Evolutionary conservation across 306 rosid species (phyloP).

Genomic region (Cucumis sativus): DNA sequence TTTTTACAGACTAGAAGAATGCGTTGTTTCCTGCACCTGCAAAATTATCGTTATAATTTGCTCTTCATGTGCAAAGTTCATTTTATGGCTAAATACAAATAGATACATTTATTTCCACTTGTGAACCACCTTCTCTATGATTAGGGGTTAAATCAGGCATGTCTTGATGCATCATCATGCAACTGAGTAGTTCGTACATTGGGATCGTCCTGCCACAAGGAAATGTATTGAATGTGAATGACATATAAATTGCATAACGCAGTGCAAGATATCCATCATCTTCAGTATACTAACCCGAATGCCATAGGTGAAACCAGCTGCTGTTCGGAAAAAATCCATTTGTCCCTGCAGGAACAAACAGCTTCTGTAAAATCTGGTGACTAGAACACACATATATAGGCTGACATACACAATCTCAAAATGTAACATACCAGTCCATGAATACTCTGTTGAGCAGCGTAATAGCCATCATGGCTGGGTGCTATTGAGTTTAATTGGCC

Average conservation of each 20-base stretch:
- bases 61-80: not conserved
- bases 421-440: slow-evolving; percentile 69
- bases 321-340: slow-evolving; percentile 72
- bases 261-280: not conserved
- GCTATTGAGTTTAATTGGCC: slow-evolving; percentile 87
- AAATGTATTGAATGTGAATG: slow-evolving; percentile 9
- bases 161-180: slow-evolving; percentile 94
- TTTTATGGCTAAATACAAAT: slow-evolving; percentile 8
- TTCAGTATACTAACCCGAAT: slow-evolving; percentile 62
- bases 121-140: slow-evolving; percentile 17
- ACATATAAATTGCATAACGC: not conserved
- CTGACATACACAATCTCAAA: slow-evolving; percentile 11
- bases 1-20: slow-evolving; percentile 21
- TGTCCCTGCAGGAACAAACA: slow-evolving; percentile 65
- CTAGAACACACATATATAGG: slow-evolving; percentile 7
- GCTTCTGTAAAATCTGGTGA: slow-evolving; percentile 11
- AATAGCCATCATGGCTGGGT: slow-evolving; percentile 78
- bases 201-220: slow-evolving; percentile 70
- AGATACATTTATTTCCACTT: slow-evolving; percentile 9
- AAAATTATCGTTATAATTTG: not conserved
- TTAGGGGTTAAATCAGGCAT: slow-evolving; percentile 32
- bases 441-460: slow-evolving; percentile 72
- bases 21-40: slow-evolving; percentile 22
- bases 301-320: slow-evolving; percentile 54
- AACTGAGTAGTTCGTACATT: slow-evolving; percentile 75